phyloP scores from a whole-genome alignment of 345 rosid species.

The Eucalyptus cladocalyx region DNA sequence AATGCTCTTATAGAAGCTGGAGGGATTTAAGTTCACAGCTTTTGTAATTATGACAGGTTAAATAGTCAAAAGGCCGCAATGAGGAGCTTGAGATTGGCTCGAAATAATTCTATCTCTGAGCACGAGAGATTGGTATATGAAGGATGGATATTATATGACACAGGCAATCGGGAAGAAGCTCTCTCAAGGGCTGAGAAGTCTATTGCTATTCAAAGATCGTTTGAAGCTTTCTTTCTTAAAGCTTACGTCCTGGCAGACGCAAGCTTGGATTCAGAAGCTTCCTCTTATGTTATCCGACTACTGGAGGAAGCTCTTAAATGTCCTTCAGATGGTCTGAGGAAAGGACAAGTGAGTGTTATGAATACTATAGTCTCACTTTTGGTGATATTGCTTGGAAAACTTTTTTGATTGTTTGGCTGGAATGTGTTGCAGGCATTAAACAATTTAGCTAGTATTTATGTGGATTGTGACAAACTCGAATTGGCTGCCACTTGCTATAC shows the following conservation, averaged over 20 bases:
- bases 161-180: slow-evolving; percentile 72
- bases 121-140: slow-evolving; percentile 81
- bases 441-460: slow-evolving; percentile 80
- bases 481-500: slow-evolving; percentile 66
- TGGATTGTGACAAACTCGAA: slow-evolving; percentile 67
- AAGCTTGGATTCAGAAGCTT: slow-evolving; percentile 46
- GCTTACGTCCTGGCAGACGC: slow-evolving; percentile 80
- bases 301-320: slow-evolving; percentile 89
- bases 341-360: slow-evolving; percentile 71
- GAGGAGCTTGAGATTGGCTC: slow-evolving; percentile 72
- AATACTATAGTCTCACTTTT: neutral
- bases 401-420: neutral
- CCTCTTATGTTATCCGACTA: slow-evolving; percentile 54
- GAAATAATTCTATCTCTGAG: slow-evolving; percentile 43
- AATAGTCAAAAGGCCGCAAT: slow-evolving; percentile 90
- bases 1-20: neutral
- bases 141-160: slow-evolving; percentile 93
- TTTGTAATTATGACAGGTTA: slow-evolving; percentile 28
- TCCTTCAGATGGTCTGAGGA: slow-evolving; percentile 93
- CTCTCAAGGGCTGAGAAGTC: slow-evolving; percentile 71
- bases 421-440: slow-evolving; percentile 62
- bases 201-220: slow-evolving; percentile 60
- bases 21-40: neutral
- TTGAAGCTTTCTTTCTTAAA: slow-evolving; percentile 91
- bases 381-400: neutral